Conservation (phyloP, 108 stramenopile genomes). For the Discostella pseudostelligera region DNA sequence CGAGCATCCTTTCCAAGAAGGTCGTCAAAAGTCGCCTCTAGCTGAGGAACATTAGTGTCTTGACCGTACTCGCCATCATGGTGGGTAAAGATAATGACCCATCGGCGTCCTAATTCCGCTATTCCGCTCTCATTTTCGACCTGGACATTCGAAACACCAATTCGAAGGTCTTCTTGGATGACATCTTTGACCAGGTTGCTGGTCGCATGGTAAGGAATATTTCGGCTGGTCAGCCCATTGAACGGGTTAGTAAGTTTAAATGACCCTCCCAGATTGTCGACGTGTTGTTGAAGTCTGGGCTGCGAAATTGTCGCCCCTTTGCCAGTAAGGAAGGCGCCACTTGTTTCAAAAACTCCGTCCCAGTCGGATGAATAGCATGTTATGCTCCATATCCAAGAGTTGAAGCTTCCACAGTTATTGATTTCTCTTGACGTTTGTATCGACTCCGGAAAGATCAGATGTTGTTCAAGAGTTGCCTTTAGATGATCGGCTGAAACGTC, state of each 20-base stretch:
- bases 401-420: conserved; percentile 63
- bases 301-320: conserved; percentile 33
- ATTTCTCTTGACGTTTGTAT: conserved; percentile 37
- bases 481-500: conserved; percentile 45
- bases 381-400: conserved; percentile 68
- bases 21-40: conserved; percentile 20
- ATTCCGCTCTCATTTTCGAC: conserved; percentile 34
- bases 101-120: conserved; percentile 56
- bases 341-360: conserved; percentile 35
- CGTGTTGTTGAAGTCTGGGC: conserved; percentile 29
- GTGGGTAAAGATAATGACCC: conserved; percentile 50
- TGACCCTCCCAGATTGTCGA: conserved; percentile 48
- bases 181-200: conserved; percentile 31
- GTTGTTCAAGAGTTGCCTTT: conserved; percentile 37
- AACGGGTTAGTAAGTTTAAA: conserved; percentile 52
- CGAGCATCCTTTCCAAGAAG: conserved; percentile 32
- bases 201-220: conserved; percentile 33
- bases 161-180: conserved; percentile 53
- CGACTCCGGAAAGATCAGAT: conserved; percentile 47
- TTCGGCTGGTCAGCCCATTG: conserved; percentile 22
- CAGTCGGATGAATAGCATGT: conserved; percentile 49
- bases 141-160: conserved; percentile 37
- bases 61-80: conserved; percentile 28
- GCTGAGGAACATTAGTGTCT: conserved; percentile 38
- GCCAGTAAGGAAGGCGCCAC: conserved; percentile 37